These are phyloP conservation scores for Trichoderma arundinaceum DNA, from an alignment of 2,329 filamentous ascomycete species.

Conservation along the genomic window DNA sequence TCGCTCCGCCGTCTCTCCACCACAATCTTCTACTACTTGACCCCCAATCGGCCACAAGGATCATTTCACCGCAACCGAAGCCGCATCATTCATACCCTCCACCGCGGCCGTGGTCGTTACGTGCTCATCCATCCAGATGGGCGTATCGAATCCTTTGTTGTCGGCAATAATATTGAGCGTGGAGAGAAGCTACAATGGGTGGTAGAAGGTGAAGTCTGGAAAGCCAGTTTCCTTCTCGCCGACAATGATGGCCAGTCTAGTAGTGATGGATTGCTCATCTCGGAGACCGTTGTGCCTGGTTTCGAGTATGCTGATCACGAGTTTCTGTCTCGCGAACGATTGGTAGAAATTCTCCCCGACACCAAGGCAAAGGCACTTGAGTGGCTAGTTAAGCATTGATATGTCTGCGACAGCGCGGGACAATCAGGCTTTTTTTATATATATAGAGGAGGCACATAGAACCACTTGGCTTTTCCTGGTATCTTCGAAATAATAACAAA, in stretches of 20 bases:
- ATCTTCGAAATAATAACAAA: background rate
- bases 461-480: background rate
- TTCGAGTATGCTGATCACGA: conserved; percentile 72
- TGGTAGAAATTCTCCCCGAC: conserved; percentile 58
- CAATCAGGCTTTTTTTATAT: background rate
- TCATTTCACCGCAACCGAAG: conserved; percentile 68
- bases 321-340: conserved; percentile 60
- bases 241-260: conserved; percentile 44
- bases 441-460: background rate
- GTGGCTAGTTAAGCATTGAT: conserved; percentile 48
- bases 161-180: conserved; percentile 60
- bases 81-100: conserved; percentile 68
- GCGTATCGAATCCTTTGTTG: conserved; percentile 67
- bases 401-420: background rate
- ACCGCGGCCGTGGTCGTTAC: conserved; percentile 67
- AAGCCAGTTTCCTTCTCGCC: conserved; percentile 64
- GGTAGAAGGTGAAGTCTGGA: conserved; percentile 71
- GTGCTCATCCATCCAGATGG: conserved; percentile 66
- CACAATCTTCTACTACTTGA: conserved; percentile 69
- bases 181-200: conserved; percentile 72
- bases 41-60: conserved; percentile 59
- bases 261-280: conserved; percentile 64
- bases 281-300: conserved; percentile 70
- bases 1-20: conserved; percentile 60
- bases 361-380: conserved; percentile 56